These are phyloP conservation scores for Ananas comosus DNA, from an alignment of 176 grass and related monocot species.

Conservation along the genomic window DNA sequence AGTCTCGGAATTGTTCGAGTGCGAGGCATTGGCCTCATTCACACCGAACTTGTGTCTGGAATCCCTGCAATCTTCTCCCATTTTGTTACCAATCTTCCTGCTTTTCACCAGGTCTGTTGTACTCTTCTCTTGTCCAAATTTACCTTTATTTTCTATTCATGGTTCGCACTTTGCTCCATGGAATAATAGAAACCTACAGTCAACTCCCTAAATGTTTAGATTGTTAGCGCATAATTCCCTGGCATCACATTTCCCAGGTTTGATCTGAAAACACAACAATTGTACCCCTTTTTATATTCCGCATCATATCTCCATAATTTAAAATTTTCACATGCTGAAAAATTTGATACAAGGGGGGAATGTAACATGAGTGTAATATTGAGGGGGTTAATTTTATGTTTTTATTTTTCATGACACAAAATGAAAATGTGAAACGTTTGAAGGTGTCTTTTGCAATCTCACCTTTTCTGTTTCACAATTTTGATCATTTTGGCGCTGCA, in stretches of 20 bases:
- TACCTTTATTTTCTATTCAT: background rate
- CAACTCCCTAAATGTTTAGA: too few relatives aligned
- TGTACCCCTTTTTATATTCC: too few relatives aligned
- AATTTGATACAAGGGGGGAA: background rate
- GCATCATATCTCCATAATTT: too few relatives aligned
- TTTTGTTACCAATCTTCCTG: conserved; percentile 92
- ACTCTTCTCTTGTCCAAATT: background rate
- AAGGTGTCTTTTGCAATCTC: background rate
- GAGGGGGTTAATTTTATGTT: background rate
- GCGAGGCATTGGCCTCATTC: conserved; percentile 78
- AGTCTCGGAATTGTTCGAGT: conserved; percentile 73
- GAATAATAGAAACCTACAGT: too few relatives aligned
- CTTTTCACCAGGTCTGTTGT: conserved; percentile 74
- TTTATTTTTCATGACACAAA: too few relatives aligned
- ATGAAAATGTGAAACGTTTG: too few relatives aligned
- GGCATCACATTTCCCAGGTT: too few relatives aligned
- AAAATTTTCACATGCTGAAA: background rate
- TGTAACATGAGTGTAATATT: background rate
- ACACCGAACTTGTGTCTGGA: conserved; percentile 74
- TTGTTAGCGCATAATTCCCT: too few relatives aligned
- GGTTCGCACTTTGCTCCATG: background rate
- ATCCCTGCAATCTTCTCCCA: conserved; percentile 92
- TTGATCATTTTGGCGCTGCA: background rate
- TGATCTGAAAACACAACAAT: too few relatives aligned
- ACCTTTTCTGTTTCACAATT: background rate